Evolutionary conservation across 225 moss, liverwort and hornwort species (phyloP).

Genomic region (Asterella californica): DNA sequence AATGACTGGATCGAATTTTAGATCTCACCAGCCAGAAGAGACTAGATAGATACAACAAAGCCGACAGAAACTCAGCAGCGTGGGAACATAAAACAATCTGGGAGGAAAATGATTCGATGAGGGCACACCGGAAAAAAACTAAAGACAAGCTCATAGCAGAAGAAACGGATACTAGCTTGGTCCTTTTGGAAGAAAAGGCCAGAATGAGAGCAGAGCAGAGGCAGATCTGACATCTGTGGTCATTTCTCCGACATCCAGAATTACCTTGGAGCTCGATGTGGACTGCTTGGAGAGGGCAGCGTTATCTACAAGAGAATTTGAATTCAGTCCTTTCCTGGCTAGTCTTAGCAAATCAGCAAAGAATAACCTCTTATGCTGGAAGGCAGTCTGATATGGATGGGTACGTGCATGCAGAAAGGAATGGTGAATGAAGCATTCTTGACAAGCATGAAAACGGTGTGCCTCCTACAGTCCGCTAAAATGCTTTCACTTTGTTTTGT

Average conservation of each 20-base stretch:
- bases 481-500: neutral
- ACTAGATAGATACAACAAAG: neutral
- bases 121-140: neutral
- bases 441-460: conserved; percentile 66
- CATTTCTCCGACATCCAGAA: neutral
- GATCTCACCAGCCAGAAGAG: neutral
- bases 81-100: neutral
- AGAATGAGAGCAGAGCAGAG: neutral
- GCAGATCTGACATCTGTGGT: neutral
- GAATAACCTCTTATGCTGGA: neutral
- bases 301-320: neutral
- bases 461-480: neutral
- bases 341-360: neutral
- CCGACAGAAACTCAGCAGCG: neutral
- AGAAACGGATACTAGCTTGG: neutral
- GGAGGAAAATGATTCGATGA: neutral
- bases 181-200: neutral
- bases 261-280: too few relatives aligned
- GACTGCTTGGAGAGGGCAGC: too few relatives aligned
- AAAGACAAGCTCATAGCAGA: neutral
- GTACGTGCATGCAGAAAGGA: conserved; percentile 58
- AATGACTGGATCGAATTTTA: neutral
- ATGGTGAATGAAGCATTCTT: conserved; percentile 68
- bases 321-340: neutral
- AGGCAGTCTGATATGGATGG: neutral